Percentiles rank a stretch among this genome's conserved stretches.
Evolutionary conservation across 805 yeast species (phyloP).

Genomic region (Candida michaelii): DNA sequence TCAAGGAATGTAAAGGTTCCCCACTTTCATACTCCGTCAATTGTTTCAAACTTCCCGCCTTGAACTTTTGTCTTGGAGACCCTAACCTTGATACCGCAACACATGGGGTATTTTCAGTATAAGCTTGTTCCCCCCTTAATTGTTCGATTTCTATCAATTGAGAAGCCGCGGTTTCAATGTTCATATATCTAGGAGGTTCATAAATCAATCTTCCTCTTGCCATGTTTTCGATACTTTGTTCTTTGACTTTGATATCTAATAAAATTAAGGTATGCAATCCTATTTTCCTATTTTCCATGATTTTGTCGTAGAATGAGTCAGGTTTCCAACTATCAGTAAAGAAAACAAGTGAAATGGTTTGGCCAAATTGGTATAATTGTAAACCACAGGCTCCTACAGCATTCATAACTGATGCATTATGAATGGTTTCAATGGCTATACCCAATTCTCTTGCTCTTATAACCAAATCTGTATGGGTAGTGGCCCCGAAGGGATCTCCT

Average conservation of each 20-base stretch:
- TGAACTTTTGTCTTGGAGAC: constrained; percentile 75
- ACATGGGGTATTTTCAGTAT: constrained; percentile 86
- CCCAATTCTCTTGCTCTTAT: constrained; percentile 85
- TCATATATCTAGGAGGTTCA: constrained; percentile 98
- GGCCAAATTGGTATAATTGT: constrained; percentile 93
- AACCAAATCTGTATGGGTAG: constrained; percentile 94
- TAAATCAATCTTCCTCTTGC: constrained; percentile 88
- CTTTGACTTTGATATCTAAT: constrained; percentile 93
- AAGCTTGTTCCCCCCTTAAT: constrained; percentile 69
- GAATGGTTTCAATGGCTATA: constrained; percentile 78
- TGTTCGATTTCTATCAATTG: constrained; percentile 90
- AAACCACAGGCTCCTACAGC: constrained; percentile 98
- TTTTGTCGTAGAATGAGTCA: constrained; percentile 87
- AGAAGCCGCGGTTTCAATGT: constrained; percentile 81
- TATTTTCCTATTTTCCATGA: constrained; percentile 82
- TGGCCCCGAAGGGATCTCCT: constrained; percentile 97
- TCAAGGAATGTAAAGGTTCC: constrained; percentile 88
- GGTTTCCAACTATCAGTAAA: constrained; percentile 97
- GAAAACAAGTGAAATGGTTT: constrained; percentile 94
- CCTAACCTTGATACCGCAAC: constrained; percentile 92
- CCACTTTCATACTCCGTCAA: constrained; percentile 85
- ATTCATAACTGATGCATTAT: constrained; percentile 96
- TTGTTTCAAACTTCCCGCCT: constrained; percentile 80
- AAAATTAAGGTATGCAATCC: constrained; percentile 90
- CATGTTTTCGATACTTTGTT: constrained; percentile 91